Percentiles rank a stretch among this genome's conserved stretches.
Conservation (phyloP, 2,329 filamentous ascomycete genomes). For the Lachnellula arida region DNA sequence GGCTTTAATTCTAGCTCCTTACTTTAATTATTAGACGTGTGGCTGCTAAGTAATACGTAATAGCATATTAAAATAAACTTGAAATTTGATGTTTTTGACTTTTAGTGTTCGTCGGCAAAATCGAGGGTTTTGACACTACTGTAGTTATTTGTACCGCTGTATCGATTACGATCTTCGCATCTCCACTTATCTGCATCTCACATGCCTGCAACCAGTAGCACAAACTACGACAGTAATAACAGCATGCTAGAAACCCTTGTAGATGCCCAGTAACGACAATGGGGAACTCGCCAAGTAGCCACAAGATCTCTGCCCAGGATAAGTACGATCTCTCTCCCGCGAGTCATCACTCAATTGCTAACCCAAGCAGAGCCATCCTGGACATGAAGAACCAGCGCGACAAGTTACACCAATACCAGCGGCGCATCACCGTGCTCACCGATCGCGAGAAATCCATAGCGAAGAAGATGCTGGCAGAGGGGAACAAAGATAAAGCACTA, state of each 20-base stretch:
- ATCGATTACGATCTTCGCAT: slow-evolving; percentile 1
- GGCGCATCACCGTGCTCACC: slow-evolving; percentile 80
- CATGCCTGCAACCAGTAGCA: slow-evolving; percentile 4
- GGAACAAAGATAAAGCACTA: slow-evolving; percentile 77
- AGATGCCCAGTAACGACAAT: slow-evolving; percentile 36
- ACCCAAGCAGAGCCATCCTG: slow-evolving; percentile 71
- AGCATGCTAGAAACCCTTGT: not conserved
- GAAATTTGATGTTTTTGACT: no score
- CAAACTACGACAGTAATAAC: slow-evolving; percentile 15
- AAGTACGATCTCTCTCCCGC: slow-evolving; percentile 53
- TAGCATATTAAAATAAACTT: no score
- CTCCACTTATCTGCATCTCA: not conserved
- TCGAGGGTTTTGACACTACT: no score
- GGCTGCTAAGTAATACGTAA: no score
- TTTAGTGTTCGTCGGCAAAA: no score
- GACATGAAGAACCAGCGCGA: slow-evolving; percentile 98
- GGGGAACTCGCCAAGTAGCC: slow-evolving; percentile 60
- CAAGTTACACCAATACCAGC: slow-evolving; percentile 94
- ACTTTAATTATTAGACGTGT: no score
- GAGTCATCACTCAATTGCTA: slow-evolving; percentile 1
- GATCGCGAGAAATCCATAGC: slow-evolving; percentile 84
- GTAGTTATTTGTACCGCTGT: not conserved
- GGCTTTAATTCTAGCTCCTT: no score
- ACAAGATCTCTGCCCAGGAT: slow-evolving; percentile 75
- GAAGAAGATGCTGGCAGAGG: slow-evolving; percentile 70